Evolutionary conservation across 331 rosid species (phyloP), one percentile per base, ranked within the genome.

Genomic region (Saraca asoca): DNA sequence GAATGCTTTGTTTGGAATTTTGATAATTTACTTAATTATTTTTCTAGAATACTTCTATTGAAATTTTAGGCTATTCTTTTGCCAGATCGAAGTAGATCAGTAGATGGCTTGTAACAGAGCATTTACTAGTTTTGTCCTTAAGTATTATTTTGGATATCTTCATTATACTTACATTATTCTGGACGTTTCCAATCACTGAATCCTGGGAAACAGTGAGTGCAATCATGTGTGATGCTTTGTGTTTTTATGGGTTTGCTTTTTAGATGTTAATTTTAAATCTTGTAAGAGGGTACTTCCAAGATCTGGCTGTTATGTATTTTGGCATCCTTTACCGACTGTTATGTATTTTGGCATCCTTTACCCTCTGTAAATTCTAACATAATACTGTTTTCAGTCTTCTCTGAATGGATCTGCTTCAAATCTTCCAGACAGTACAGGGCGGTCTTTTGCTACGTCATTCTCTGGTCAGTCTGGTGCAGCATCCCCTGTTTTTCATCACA

Each of bases 401-500:
- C 71, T 90, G 70, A 94, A 90, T 9, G 91, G 96, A 69, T 88
- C 99, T 33, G 84, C 95, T 56, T 88, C 99, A 56, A 94, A 90
- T 85, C 86, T 86, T 75, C 89, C 83, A 35, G 99, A 94, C 39
- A 80, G 87, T 68, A 70, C 83, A 54, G 97, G 97, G 43, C 85
- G 99, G 79, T 81, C 95, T 71, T 90, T 86, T 81, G 70, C 92
- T 3, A 49, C 96, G 45, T 88, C 97, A 18, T 94, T 90, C 88
- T 88, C 99, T 78, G 87, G 95, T 83, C 99, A 94, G 81, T 88
- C 96, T 80, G 97, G 96, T 76, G 92, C 91, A 2, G 97, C 90
- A 67, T 88, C 99, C 74, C 92, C 99, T 9, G 83, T 71, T 67
- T 94, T 82, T 80, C 97, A 90, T 83, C 97, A 90, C 76, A 35